phyloP scores from a whole-genome alignment of 495 filamentous ascomycete species.

The Oidiodendron maius region DNA sequence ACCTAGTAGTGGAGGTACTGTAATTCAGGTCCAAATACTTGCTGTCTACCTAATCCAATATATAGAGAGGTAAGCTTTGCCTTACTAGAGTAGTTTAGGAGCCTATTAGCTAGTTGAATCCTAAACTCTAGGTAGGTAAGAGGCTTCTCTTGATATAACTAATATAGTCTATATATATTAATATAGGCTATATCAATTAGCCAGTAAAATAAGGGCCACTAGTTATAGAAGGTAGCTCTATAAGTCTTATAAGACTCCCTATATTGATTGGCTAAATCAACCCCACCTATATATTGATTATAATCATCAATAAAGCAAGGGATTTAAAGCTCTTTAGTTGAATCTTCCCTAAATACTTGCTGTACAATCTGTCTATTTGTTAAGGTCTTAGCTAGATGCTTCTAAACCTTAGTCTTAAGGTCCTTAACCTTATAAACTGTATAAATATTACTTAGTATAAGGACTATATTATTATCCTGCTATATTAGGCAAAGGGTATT shows the following conservation, averaged over 20 bases:
- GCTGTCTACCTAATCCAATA: too few species aligned
- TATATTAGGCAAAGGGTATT: constrained; percentile 7
- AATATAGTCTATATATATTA: too few species aligned
- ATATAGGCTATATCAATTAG: too few species aligned
- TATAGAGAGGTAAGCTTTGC: too few species aligned
- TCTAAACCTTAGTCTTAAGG: background rate
- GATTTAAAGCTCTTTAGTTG: constrained; percentile 8
- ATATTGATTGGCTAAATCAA: constrained; percentile 25
- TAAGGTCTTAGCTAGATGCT: constrained; percentile 8
- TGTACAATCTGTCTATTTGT: constrained; percentile 6
- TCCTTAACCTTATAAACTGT: constrained; percentile 1
- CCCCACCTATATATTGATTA: constrained; percentile 24
- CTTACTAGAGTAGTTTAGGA: too few species aligned
- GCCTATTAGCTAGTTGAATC: too few species aligned
- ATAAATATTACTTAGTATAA: constrained; percentile 13
- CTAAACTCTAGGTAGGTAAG: too few species aligned
- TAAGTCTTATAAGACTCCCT: constrained; percentile 20
- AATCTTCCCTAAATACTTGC: constrained; percentile 7
- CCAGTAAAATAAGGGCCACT: constrained; percentile 23
- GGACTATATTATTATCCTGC: too few species aligned
- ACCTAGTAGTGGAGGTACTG: too few species aligned
- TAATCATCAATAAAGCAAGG: constrained; percentile 23
- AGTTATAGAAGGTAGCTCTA: constrained; percentile 8
- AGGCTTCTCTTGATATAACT: too few species aligned
- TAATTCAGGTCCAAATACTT: too few species aligned